Conservation (phyloP, 345 rosid species). For the Syzygium jambos region DNA sequence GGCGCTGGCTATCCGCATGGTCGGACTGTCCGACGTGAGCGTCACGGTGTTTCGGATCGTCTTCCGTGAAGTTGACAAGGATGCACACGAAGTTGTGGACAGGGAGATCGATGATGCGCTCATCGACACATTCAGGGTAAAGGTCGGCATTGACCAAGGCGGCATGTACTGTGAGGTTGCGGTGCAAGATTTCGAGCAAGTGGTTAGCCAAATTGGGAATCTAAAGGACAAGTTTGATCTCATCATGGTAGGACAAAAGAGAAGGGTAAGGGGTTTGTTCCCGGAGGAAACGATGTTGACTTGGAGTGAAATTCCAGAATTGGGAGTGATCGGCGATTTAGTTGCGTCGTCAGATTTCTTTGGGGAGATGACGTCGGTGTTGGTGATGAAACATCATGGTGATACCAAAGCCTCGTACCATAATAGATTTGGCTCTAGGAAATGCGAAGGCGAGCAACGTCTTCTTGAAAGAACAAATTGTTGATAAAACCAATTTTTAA, state of each 20-base stretch:
- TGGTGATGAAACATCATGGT: constrained; percentile 2
- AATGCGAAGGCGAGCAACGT: not conserved
- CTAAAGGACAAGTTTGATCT: not conserved
- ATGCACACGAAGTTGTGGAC: not conserved
- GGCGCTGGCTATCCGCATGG: not conserved
- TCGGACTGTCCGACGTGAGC: not conserved
- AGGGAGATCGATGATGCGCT: not conserved
- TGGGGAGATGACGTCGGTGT: not conserved
- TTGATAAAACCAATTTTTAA: not conserved
- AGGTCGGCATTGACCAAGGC: not conserved
- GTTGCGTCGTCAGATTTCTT: not conserved
- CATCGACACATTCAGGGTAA: not conserved
- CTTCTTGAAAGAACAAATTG: not conserved
- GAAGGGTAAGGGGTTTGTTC: not conserved
- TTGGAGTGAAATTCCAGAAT: constrained; percentile 1
- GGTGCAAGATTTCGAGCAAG: not conserved
- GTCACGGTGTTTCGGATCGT: not conserved
- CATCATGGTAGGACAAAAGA: not conserved
- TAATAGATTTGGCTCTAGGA: not conserved
- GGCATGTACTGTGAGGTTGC: not conserved
- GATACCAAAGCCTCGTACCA: not conserved
- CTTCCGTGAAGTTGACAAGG: not conserved
- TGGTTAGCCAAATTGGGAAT: not conserved
- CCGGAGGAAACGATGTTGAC: not conserved
- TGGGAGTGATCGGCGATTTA: constrained; percentile 1